Base-by-base conservation (phyloP, 257 asterid species). In the Thymus quinquecostatus region DNA sequence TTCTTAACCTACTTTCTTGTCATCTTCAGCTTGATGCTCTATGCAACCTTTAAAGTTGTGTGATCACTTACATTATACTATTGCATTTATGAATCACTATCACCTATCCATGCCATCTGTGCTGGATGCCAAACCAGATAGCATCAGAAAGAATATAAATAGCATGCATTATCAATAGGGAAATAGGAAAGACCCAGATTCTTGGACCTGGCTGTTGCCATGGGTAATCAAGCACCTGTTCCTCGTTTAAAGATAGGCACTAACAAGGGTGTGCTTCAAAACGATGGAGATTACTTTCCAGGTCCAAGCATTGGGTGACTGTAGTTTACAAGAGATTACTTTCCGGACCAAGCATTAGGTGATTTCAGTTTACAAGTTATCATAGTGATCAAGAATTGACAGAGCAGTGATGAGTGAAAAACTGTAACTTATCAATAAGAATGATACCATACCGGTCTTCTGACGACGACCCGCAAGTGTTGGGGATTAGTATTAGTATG, bases 401-500 rank as follows among this genome's bases (percentile, higher is more conserved):
- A 7, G 49, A 44, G 62, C 10, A 5, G 41, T 38, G 41, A 38
- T 7, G 7, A 38, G 6, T 38, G 66, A 60, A 43, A 75, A 70
- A 33, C 1, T 27, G 57, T 10, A 51, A 51, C 7, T 8, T 4
- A 1, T 51, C 32, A 68, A 81, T 11, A 34, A 66, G 54, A 65
- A 53, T 1, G 47, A 53, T 45, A 82, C 80, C 97, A 77, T 86
- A 94, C 99, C 75, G 97, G 96, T 77, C 84, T 91, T 81, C 93
- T 84, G 74, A 86, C 96, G 45, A 79, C 85, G 33, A 86, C 96
- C 54, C 89, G 83, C 85, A 91, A 80, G 79, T 72, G 60, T 64
- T 77, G 91, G 76, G 89, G 85, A 78, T 86, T 85, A 71, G 82
- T 83, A 79, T 77, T 77, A 68, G 76, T 63, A 71, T 71, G 80